Evolutionary conservation across 768 basidiomycete species (phyloP), one percentile per base, ranked within the genome.

Genomic region (Suillus alpinus): DNA sequence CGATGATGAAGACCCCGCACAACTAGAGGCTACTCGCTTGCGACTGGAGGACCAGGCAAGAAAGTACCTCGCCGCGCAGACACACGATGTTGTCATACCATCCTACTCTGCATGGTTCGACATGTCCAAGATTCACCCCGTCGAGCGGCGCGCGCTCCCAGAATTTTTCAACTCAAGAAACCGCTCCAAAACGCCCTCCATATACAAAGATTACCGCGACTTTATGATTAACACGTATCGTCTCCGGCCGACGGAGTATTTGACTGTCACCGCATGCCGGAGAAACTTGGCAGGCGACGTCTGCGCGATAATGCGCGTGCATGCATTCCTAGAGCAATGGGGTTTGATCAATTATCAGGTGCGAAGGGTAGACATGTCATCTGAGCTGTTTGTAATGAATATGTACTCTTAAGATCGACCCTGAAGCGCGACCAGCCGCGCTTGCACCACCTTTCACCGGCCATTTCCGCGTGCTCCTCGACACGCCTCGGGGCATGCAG

Each of bases 151-250:
- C 65, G 91, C 94, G 0, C 80, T 99, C 32, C 97, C 97, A 37
- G 97, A 99, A 76, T 99, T 98, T 82, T 99, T 99, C 85, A 95
- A 94, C 72, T 92, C 91, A 49, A 83, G 94, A 57, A 98, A 98
- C 74, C 78, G 95, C 59, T 91, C 88, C 63, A 99, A 99, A 78
- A 97, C 96, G 1, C 96, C 97, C 0, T 82, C 92, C 20, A 94
- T 98, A 63, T 99, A 98, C 81, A 98, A 98, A 75, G 96, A 99
- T 73, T 99, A 99, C 70, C 87, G 97, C 62, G 96, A 99, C 80
- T 99, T 99, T 67, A 99, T 99, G 96, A 86, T 99, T 74, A 98
- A 99, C 78, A 95, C 97, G 1, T 98, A 98, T 75, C 83, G 97
- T 56, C 81, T 99, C 41, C 83, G 97, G 56, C 97, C 97, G 1